Conservation (phyloP, 495 filamentous ascomycete genomes). For the Chaetomium tenue region DNA sequence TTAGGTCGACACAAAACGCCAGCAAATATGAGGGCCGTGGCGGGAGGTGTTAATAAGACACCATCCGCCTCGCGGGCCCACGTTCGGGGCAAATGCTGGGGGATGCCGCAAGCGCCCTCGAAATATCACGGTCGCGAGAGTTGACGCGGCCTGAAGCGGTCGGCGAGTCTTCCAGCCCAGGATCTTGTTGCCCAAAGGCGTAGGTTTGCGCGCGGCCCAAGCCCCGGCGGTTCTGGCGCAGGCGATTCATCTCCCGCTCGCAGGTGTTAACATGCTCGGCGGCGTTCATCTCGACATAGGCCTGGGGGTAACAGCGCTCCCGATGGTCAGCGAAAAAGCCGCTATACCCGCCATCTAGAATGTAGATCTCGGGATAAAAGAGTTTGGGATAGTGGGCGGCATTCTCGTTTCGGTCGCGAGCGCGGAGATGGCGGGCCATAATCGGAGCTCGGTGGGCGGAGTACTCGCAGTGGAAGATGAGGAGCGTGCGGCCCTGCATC, state of each 20-base stretch:
- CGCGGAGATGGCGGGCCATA: slow-evolving; percentile 87
- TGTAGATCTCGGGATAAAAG: slow-evolving; percentile 93
- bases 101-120: slow-evolving; percentile 54
- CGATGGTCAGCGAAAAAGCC: slow-evolving; percentile 79
- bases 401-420: slow-evolving; percentile 81
- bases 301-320: slow-evolving; percentile 80
- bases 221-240: slow-evolving; percentile 74
- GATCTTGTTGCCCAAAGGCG: slow-evolving; percentile 73
- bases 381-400: slow-evolving; percentile 79
- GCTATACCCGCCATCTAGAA: slow-evolving; percentile 94
- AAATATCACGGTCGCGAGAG: slow-evolving; percentile 43
- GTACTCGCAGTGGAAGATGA: slow-evolving; percentile 98
- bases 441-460: slow-evolving; percentile 96
- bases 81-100: slow-evolving; percentile 53
- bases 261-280: slow-evolving; percentile 87
- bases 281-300: slow-evolving; percentile 93
- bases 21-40: neutral
- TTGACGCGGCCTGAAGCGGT: slow-evolving; percentile 60
- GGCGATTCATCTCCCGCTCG: slow-evolving; percentile 87
- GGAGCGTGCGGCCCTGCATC: slow-evolving; percentile 64
- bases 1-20: neutral
- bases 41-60: slow-evolving; percentile 56
- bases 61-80: slow-evolving; percentile 64
- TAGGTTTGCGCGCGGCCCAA: slow-evolving; percentile 88
- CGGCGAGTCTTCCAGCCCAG: slow-evolving; percentile 71